These are phyloP conservation scores for Colletotrichum caudatum DNA, from an alignment of 2,329 filamentous ascomycete genomes.

Conservation along the genomic window DNA sequence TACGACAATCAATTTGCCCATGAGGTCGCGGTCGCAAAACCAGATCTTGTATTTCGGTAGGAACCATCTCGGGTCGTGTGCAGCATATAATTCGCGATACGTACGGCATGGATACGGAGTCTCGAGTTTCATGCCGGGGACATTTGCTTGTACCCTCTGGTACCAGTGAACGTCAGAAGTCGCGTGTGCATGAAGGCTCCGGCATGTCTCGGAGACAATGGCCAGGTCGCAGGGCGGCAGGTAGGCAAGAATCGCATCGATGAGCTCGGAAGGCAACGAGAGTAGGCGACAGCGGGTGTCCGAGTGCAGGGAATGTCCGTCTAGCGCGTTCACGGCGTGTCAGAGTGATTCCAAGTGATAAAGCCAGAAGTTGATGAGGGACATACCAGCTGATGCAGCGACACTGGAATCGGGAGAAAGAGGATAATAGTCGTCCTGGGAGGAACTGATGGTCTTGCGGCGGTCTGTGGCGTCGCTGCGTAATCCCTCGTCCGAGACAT, in stretches of 20 bases:
- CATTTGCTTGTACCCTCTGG: conserved; percentile 73
- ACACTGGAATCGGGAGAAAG: conserved; percentile 7
- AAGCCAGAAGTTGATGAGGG: background rate
- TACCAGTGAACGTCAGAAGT: conserved; percentile 79
- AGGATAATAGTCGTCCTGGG: conserved; percentile 39
- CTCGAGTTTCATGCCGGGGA: conserved; percentile 67
- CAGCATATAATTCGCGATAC: conserved; percentile 78
- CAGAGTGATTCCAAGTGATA: background rate
- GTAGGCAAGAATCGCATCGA: conserved; percentile 77
- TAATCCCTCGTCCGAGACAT: conserved; percentile 46
- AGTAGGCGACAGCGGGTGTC: conserved; percentile 54
- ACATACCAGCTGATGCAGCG: conserved; percentile 12
- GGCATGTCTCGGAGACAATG: conserved; percentile 71
- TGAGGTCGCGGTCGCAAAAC: conserved; percentile 82
- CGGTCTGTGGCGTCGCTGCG: conserved; percentile 43
- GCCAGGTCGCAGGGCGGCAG: conserved; percentile 75
- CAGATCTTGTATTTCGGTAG: conserved; percentile 83
- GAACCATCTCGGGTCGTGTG: conserved; percentile 88
- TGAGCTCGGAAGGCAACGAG: conserved; percentile 78
- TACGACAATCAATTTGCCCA: conserved; percentile 80
- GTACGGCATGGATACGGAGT: conserved; percentile 69
- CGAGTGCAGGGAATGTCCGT: conserved; percentile 1
- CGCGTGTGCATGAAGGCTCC: conserved; percentile 68
- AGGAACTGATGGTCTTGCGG: conserved; percentile 36
- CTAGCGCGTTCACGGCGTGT: conserved; percentile 3